Conservation (phyloP, 768 basidiomycete genomes). For the Lactarius tabidus region DNA sequence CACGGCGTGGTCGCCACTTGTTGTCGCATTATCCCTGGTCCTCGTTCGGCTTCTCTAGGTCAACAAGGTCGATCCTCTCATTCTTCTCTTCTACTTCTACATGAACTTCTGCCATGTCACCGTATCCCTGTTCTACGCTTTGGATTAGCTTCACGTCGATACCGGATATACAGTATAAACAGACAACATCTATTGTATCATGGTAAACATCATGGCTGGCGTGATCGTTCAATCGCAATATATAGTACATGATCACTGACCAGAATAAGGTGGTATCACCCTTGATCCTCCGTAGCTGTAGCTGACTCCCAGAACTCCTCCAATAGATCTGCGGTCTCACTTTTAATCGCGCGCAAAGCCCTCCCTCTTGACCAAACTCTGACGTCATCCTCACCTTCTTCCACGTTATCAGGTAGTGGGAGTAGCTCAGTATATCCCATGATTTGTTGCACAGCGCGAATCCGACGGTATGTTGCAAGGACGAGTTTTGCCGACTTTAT, state of each 20-base stretch:
- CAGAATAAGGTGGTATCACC: background rate
- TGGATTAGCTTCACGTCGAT: background rate
- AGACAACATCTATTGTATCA: background rate
- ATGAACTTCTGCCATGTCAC: background rate
- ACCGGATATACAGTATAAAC: background rate
- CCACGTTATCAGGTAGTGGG: conserved; percentile 40
- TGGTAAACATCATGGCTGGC: background rate
- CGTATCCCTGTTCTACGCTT: background rate
- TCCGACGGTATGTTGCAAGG: conserved; percentile 55
- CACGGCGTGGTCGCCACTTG: background rate
- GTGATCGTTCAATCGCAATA: background rate
- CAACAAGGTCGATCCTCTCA: background rate
- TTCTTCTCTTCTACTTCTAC: background rate
- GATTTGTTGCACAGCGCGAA: conserved; percentile 56
- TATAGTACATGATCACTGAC: too few species aligned
- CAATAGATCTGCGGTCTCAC: conserved; percentile 27
- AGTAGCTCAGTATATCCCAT: conserved; percentile 61
- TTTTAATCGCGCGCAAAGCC: conserved; percentile 20
- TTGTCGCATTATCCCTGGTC: background rate
- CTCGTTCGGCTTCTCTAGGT: conserved; percentile 1
- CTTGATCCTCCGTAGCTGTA: conserved; percentile 2
- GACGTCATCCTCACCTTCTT: conserved; percentile 27
- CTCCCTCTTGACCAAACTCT: conserved; percentile 34
- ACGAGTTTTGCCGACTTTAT: conserved; percentile 51
- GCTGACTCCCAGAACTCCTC: conserved; percentile 22